Percentiles rank a stretch among this genome's conserved stretches.
phyloP scores from a whole-genome alignment of 192 early-diverging fungal species.

The Umbelopsis sp. region DNA sequence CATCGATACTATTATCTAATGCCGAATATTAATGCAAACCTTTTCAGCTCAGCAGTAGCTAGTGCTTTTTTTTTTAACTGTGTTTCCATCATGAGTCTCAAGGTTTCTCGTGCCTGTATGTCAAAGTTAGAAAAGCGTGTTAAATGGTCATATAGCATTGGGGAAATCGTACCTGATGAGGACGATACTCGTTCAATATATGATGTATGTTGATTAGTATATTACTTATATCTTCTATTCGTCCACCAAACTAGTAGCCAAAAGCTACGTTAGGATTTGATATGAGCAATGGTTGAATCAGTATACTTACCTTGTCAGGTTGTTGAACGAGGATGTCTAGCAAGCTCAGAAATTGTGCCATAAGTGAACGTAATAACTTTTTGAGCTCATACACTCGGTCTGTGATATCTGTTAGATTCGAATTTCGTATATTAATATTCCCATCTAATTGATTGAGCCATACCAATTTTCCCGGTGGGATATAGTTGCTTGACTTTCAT shows the following conservation, averaged over 20 bases:
- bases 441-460: not conserved
- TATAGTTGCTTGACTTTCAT: conserved; percentile 69
- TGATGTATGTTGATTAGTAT: conserved; percentile 83
- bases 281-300: no score
- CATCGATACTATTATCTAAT: not conserved
- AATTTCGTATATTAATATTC: not conserved
- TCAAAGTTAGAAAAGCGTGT: not conserved
- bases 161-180: conserved; percentile 63
- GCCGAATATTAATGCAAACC: conserved; percentile 21
- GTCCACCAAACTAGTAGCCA: conserved; percentile 50
- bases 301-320: conserved; percentile 49
- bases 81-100: conserved; percentile 66
- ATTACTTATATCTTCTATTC: conserved; percentile 68
- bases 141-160: not conserved
- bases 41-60: conserved; percentile 46
- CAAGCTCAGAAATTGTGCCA: conserved; percentile 73
- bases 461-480: conserved; percentile 54
- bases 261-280: not conserved
- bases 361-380: conserved; percentile 59
- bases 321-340: conserved; percentile 61
- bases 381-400: conserved; percentile 71
- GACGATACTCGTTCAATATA: conserved; percentile 81
- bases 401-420: conserved; percentile 21
- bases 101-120: conserved; percentile 59
- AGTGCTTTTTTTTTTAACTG: conserved; percentile 59